Evolutionary conservation across 257 asterid genomes (phyloP).

Genomic region (Ehretia macrophylla): DNA sequence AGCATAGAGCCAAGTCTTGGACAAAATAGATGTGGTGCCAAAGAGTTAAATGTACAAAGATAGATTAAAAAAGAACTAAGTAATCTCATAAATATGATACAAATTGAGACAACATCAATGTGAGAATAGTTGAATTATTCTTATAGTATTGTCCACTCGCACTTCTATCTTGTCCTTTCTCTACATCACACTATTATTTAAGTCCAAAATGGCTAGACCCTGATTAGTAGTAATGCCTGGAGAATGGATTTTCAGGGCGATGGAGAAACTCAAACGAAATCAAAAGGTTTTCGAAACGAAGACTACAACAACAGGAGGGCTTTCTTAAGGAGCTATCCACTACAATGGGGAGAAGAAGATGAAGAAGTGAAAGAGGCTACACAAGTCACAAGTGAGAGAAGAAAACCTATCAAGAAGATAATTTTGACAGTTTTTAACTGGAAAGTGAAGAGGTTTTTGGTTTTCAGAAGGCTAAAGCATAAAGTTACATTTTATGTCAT

Average conservation of each 20-base stretch:
- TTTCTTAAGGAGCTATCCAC: constrained; percentile 4
- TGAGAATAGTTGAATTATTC: neutral
- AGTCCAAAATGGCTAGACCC: neutral
- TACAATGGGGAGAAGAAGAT: neutral
- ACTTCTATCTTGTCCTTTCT: neutral
- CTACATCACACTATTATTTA: neutral
- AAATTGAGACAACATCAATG: neutral
- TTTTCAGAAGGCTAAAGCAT: constrained; percentile 67
- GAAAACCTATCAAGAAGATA: constrained; percentile 46
- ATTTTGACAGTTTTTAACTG: constrained; percentile 52
- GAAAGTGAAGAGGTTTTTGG: constrained; percentile 57
- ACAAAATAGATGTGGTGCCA: neutral
- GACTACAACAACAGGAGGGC: constrained; percentile 3
- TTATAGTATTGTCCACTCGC: neutral
- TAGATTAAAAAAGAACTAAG: too few relatives aligned
- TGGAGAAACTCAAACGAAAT: neutral
- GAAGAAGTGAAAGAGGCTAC: neutral
- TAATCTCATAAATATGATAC: neutral
- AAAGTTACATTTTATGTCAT: constrained; percentile 56
- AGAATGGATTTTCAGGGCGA: neutral
- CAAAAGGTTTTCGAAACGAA: neutral
- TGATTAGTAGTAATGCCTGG: neutral
- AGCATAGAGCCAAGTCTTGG: too few relatives aligned
- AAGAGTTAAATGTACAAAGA: neutral
- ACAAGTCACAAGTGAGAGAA: neutral